These are phyloP conservation scores for Tripterygium wilfordii DNA, from an alignment of 177 flowering plant genomes.

Conservation along the genomic window DNA sequence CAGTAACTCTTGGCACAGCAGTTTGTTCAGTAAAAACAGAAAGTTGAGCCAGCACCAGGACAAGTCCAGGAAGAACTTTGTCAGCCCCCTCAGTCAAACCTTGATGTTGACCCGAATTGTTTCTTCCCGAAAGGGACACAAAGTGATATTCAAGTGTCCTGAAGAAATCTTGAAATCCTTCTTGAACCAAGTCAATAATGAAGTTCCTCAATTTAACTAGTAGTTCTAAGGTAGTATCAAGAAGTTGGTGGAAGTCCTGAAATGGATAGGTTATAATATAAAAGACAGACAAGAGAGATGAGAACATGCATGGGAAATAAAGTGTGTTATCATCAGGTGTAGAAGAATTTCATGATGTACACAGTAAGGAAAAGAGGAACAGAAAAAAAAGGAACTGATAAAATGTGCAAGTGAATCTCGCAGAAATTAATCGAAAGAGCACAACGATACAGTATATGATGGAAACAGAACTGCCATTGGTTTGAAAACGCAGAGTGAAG, in stretches of 20 bases:
- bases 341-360: no score
- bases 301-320: neutral
- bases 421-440: no score
- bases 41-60: slow-evolving; percentile 86
- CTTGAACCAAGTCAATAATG: slow-evolving; percentile 84
- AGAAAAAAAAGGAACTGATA: no score
- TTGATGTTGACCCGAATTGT: slow-evolving; percentile 32
- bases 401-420: no score
- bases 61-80: slow-evolving; percentile 65
- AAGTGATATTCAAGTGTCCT: slow-evolving; percentile 58
- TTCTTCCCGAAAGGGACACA: slow-evolving; percentile 60
- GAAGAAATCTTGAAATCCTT: slow-evolving; percentile 94
- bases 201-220: slow-evolving; percentile 54
- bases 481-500: neutral
- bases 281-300: slow-evolving; percentile 1
- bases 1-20: slow-evolving; percentile 93
- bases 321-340: neutral
- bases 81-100: slow-evolving; percentile 52
- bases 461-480: no score
- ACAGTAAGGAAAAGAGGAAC: no score
- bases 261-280: slow-evolving; percentile 10
- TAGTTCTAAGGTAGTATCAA: slow-evolving; percentile 60
- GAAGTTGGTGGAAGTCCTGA: slow-evolving; percentile 84
- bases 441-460: no score
- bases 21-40: slow-evolving; percentile 83